These are phyloP conservation scores for Cyamopsis tetragonoloba DNA, from an alignment of 306 rosid genomes.

Conservation along the genomic window DNA sequence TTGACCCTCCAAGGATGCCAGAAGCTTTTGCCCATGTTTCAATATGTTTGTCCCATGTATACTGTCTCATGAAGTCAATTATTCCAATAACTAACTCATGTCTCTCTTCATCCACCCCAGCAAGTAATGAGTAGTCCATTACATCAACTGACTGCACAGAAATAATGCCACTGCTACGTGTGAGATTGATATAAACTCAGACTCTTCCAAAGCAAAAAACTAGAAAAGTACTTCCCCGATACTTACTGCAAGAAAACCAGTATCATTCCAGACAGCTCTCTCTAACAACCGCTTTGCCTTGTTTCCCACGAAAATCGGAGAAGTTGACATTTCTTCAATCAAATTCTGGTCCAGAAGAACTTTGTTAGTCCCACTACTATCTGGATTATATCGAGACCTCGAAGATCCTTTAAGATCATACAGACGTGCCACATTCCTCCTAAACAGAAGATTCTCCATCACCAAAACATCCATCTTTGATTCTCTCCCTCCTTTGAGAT, in stretches of 20 bases:
- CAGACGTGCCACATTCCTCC: constrained; percentile 55
- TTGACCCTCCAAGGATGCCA: constrained; percentile 82
- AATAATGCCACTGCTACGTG: neutral
- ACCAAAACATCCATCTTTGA: constrained; percentile 62
- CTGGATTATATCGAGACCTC: constrained; percentile 85
- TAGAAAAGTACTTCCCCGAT: constrained; percentile 22
- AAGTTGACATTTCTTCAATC: constrained; percentile 98
- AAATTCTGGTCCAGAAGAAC: constrained; percentile 91
- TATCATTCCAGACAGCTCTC: constrained; percentile 98
- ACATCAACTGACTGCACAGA: constrained; percentile 76
- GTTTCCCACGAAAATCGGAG: constrained; percentile 92
- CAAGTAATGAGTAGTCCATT: constrained; percentile 95
- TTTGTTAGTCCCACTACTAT: constrained; percentile 71
- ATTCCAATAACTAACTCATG: constrained; percentile 91
- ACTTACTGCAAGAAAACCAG: constrained; percentile 93
- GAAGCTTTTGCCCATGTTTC: constrained; percentile 98
- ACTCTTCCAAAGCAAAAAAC: neutral
- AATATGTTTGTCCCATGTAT: constrained; percentile 99
- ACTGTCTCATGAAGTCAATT: constrained; percentile 96
- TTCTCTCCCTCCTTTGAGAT: constrained; percentile 69
- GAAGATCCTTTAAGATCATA: constrained; percentile 89
- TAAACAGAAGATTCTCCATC: constrained; percentile 79
- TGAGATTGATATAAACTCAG: neutral
- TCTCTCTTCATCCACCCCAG: constrained; percentile 91
- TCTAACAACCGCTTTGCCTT: constrained; percentile 84